Percentiles rank a stretch among this genome's conserved stretches.
These are phyloP conservation scores for Quercus alba DNA, from an alignment of 306 rosid genomes.

Conservation along the genomic window DNA sequence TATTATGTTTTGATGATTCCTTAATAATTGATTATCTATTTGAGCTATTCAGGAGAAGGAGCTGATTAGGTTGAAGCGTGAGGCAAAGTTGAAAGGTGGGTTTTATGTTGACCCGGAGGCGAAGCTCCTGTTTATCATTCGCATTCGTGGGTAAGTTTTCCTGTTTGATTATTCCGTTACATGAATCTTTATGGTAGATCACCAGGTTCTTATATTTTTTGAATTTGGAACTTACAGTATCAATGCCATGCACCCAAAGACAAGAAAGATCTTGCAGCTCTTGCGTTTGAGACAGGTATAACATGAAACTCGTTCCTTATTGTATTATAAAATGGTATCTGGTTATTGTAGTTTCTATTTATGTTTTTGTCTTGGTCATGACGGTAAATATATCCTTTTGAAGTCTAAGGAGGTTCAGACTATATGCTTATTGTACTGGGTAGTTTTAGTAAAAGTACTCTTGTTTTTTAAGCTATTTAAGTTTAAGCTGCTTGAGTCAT, in stretches of 20 bases:
- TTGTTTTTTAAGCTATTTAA: neutral
- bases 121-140: constrained; percentile 75
- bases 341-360: too few relatives aligned
- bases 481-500: neutral
- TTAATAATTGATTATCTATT: neutral
- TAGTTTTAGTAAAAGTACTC: neutral
- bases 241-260: constrained; percentile 89
- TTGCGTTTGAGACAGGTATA: constrained; percentile 86
- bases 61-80: too few relatives aligned
- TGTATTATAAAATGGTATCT: neutral
- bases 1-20: too few relatives aligned
- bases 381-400: too few relatives aligned
- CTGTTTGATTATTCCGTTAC: neutral
- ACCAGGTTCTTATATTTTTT: neutral
- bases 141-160: constrained; percentile 79
- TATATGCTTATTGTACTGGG: neutral
- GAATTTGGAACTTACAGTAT: constrained; percentile 49
- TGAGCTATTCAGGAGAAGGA: too few relatives aligned
- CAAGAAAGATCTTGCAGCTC: constrained; percentile 76
- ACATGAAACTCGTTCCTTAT: neutral
- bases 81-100: constrained; percentile 66
- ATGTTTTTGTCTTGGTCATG: too few relatives aligned
- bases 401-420: too few relatives aligned
- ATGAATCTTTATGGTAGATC: neutral
- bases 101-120: constrained; percentile 95